phyloP scores from a whole-genome alignment of 495 filamentous ascomycete species.

The Penicillium macrosclerotiorum region DNA sequence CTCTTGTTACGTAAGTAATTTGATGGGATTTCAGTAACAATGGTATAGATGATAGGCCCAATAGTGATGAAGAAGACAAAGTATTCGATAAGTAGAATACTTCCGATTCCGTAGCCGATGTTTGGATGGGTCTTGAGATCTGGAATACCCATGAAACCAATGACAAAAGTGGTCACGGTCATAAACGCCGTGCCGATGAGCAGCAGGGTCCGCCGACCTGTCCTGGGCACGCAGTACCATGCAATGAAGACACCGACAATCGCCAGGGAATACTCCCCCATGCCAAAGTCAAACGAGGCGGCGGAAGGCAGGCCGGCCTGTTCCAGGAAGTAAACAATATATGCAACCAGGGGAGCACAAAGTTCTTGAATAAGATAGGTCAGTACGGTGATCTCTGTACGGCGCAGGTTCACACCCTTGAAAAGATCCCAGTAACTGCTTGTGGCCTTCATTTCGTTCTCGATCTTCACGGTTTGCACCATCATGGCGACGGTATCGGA shows the following conservation, averaged over 20 bases:
- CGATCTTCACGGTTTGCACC: slow-evolving; percentile 67
- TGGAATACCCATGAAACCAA: slow-evolving; percentile 61
- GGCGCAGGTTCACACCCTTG: slow-evolving; percentile 61
- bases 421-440: slow-evolving; percentile 65
- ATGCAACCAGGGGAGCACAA: slow-evolving; percentile 66
- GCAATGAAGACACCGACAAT: slow-evolving; percentile 61
- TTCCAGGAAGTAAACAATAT: slow-evolving; percentile 66
- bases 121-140: slow-evolving; percentile 35
- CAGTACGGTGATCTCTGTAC: slow-evolving; percentile 66
- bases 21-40: slow-evolving; percentile 66
- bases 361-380: slow-evolving; percentile 71
- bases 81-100: slow-evolving; percentile 61
- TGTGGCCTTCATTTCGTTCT: slow-evolving; percentile 56
- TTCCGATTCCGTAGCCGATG: slow-evolving; percentile 32
- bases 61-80: slow-evolving; percentile 65
- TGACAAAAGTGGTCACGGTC: slow-evolving; percentile 56
- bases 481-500: slow-evolving; percentile 72
- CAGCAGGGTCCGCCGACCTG: slow-evolving; percentile 66
- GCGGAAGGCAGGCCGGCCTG: slow-evolving; percentile 57
- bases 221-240: slow-evolving; percentile 62
- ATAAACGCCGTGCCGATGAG: slow-evolving; percentile 58
- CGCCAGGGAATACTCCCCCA: slow-evolving; percentile 65
- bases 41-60: slow-evolving; percentile 68
- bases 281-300: slow-evolving; percentile 59
- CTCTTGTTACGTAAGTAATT: slow-evolving; percentile 66